Evolutionary conservation across 495 filamentous ascomycete species (phyloP).

Genomic region (Neurospora tetraspora): DNA sequence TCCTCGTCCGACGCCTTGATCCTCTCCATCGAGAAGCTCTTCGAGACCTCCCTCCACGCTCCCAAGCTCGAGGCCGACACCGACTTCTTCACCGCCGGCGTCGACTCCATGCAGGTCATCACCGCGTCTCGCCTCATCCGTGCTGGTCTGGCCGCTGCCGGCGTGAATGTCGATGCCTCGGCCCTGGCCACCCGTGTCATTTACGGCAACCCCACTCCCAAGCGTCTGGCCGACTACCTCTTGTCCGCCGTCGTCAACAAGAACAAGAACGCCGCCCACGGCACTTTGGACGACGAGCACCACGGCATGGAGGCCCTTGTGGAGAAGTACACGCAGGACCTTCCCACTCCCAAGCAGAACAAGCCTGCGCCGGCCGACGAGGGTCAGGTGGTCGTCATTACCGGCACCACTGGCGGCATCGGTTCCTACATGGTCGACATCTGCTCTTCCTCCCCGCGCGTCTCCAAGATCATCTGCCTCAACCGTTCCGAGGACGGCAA

Average conservation of each 20-base stretch:
- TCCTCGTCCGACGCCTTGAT: conserved; percentile 20
- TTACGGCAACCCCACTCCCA: conserved; percentile 29
- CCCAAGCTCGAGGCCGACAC: conserved; percentile 25
- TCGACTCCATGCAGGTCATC: conserved; percentile 46
- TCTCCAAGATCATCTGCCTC: conserved; percentile 45
- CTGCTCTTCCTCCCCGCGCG: conserved; percentile 24
- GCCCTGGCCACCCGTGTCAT: conserved; percentile 27
- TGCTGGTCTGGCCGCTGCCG: conserved; percentile 21
- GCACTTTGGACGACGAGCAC: conserved; percentile 12
- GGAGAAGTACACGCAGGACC: conserved; percentile 28
- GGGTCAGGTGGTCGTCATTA: conserved; percentile 42
- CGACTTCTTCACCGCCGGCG: conserved; percentile 33
- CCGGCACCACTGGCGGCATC: conserved; percentile 49
- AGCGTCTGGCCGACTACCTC: conserved; percentile 24
- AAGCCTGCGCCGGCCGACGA: conserved; percentile 25
- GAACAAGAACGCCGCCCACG: conserved; percentile 6
- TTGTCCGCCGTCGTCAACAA: conserved; percentile 9
- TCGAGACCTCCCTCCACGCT: conserved; percentile 18
- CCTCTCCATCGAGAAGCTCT: conserved; percentile 26
- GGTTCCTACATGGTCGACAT: conserved; percentile 46
- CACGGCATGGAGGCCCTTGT: conserved; percentile 24
- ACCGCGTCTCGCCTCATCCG: conserved; percentile 27
- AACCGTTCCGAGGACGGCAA: conserved; percentile 38
- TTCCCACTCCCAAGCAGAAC: conserved; percentile 15
- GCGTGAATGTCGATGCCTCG: conserved; percentile 17